phyloP scores from a whole-genome alignment of 148 eudicot genomes.

The Nepenthes mirabilis region DNA sequence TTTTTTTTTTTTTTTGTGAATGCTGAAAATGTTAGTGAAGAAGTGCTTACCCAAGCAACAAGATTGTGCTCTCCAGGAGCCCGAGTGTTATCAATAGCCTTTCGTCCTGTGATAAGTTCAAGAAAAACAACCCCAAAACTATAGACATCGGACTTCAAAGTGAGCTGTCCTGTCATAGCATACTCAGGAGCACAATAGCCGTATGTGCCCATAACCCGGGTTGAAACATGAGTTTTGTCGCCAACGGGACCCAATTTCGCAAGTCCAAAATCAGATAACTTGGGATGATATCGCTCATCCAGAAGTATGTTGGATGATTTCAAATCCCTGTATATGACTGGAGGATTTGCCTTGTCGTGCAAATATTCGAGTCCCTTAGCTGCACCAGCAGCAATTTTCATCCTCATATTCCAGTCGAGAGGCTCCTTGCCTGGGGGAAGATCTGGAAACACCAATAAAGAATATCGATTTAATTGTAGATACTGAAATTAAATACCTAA shows the following conservation, averaged over 20 bases:
- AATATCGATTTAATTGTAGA: too few relatives aligned
- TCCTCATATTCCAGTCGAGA: conserved; percentile 78
- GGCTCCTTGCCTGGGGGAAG: conserved; percentile 67
- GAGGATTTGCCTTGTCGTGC: conserved; percentile 85
- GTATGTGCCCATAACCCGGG: conserved; percentile 87
- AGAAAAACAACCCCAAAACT: conserved; percentile 84
- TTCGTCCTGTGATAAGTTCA: conserved; percentile 77
- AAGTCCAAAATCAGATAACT: conserved; percentile 82
- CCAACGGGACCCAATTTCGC: conserved; percentile 88
- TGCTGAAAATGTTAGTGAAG: neutral
- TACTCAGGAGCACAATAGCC: conserved; percentile 90
- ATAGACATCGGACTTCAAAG: conserved; percentile 83
- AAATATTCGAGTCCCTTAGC: conserved; percentile 77
- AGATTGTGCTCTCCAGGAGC: conserved; percentile 78
- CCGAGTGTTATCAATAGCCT: conserved; percentile 57
- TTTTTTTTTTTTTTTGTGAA: too few relatives aligned
- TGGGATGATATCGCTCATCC: conserved; percentile 56
- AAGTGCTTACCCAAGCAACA: conserved; percentile 64
- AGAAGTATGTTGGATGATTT: conserved; percentile 78
- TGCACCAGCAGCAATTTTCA: conserved; percentile 87
- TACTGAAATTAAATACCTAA: too few relatives aligned
- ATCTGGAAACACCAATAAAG: conserved; percentile 21
- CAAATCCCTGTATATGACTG: conserved; percentile 76
- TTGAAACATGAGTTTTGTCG: conserved; percentile 88
- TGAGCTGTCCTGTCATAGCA: conserved; percentile 89